A percentile compares a stretch with the other conserved stretches of the same genome.
Evolutionary conservation across 306 rosid genomes (phyloP).

Genomic region (Canavalia ensiformis): DNA sequence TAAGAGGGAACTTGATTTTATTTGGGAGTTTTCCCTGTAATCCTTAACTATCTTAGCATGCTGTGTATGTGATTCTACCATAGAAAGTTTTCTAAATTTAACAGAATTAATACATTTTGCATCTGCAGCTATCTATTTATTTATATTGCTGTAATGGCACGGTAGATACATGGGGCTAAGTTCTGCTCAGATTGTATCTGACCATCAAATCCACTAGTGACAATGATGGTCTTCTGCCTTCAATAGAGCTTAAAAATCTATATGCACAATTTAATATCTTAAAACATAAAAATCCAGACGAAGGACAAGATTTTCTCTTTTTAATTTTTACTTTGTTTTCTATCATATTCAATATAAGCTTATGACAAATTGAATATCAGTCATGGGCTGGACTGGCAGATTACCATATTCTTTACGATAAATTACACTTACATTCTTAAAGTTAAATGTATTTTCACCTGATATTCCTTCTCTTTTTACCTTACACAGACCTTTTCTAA

Average conservation of each 20-base stretch:
- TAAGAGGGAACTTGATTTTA: conserved; percentile 6
- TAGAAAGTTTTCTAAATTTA: conserved; percentile 38
- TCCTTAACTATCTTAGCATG: neutral
- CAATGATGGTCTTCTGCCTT: conserved; percentile 53
- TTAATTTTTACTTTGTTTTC: neutral
- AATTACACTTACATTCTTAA: no score
- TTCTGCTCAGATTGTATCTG: conserved; percentile 51
- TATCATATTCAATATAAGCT: conserved; percentile 15
- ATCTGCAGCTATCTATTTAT: conserved; percentile 52
- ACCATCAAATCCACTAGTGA: conserved; percentile 54
- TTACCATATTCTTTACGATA: no score
- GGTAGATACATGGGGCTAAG: conserved; percentile 46
- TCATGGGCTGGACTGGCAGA: no score
- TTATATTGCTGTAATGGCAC: conserved; percentile 42
- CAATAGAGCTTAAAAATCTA: conserved; percentile 62
- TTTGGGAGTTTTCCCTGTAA: neutral
- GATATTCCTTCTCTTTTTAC: no score
- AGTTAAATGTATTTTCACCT: no score
- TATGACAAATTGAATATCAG: neutral
- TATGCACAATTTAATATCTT: conserved; percentile 56
- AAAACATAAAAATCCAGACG: neutral
- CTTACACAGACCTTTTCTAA: no score
- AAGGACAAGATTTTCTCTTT: neutral
- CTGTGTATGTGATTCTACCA: conserved; percentile 9
- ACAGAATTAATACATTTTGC: conserved; percentile 47